phyloP scores from a whole-genome alignment of 352 stramenopile genomes.

The Lagenidium giganteum region DNA sequence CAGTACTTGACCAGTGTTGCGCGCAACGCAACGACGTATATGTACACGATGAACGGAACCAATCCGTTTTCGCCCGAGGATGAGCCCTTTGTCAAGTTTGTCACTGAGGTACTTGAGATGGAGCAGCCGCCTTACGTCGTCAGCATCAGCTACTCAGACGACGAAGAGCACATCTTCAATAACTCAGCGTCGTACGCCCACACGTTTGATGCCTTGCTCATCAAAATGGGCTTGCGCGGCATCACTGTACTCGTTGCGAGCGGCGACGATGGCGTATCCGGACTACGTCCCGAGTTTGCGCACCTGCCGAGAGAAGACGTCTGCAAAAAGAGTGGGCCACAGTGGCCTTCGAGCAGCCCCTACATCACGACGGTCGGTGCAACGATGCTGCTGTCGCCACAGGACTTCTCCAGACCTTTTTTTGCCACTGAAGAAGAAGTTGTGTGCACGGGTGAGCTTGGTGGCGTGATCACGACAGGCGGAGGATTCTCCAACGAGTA shows the following conservation, averaged over 20 bases:
- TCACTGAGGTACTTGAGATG: constrained; percentile 51
- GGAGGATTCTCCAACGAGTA: constrained; percentile 84
- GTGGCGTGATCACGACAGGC: constrained; percentile 62
- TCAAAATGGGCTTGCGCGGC: constrained; percentile 79
- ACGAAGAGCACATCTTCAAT: constrained; percentile 80
- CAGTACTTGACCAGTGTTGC: constrained; percentile 83
- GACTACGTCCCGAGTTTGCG: constrained; percentile 42
- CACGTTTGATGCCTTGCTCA: constrained; percentile 69
- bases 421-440: constrained; percentile 60
- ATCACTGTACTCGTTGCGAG: constrained; percentile 76
- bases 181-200: constrained; percentile 57
- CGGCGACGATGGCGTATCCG: constrained; percentile 81
- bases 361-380: constrained; percentile 87
- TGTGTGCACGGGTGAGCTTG: constrained; percentile 54
- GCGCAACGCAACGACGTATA: constrained; percentile 56
- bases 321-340: constrained; percentile 48
- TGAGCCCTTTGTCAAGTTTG: constrained; percentile 78
- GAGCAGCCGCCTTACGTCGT: constrained; percentile 69
- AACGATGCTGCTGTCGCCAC: constrained; percentile 43
- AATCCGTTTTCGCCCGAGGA: constrained; percentile 76
- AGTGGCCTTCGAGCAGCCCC: constrained; percentile 70
- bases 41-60: constrained; percentile 61
- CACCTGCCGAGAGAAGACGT: constrained; percentile 39
- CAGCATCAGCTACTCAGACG: constrained; percentile 83
- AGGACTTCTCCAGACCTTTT: constrained; percentile 30